Evolutionary conservation across 257 asterid genomes (phyloP), one percentile per base, ranked within the genome.

Genomic region (Solanum virginianum): DNA sequence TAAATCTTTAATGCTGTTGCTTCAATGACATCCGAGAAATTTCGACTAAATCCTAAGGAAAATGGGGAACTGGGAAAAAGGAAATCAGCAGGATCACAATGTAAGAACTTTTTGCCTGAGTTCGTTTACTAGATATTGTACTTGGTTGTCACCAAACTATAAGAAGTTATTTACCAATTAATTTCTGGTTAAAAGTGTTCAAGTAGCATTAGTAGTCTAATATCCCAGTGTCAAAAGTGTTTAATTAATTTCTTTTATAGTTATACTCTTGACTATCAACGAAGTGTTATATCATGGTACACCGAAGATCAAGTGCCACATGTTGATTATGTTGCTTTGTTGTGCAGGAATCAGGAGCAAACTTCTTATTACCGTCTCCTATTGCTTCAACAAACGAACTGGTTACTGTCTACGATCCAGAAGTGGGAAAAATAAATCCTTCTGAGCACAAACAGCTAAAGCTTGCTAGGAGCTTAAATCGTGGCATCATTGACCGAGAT

Each of bases 381-480:
- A 93, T 96, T 87, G 96, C 97, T 85, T 95, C 98, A 84, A 94
- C 97, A 72, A 96, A 96, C 83, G 99, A 96, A 88, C 92, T 96
- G 85, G 99, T 96, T 84, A 93, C 94, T 9, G 97, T 96, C 62
- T 96, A 98, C 93, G 99, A 96, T 84, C 99, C 98, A 32, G 99
- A 96, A 90, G 92, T 96, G 56, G 99, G 99, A 84, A 96, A 94
- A 86, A 91, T 91, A 36, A 96, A 96, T 92, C 99, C 98, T 84
- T 93, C 98, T n/a, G 99, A 96, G 91, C 99, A 96, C 95, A 96
- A 96, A 92, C 99, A 96, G 86, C 91, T 94, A 80, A 96, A 96
- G 92, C 90, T 96, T 86, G 99, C 99, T 3, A 94, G 99, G 91
- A 96, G 98, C 90, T 93, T 96, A 83, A 96, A 91, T 87, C 99